Conservation (phyloP, 2,329 filamentous ascomycete species). For the Orbilia quercus region DNA sequence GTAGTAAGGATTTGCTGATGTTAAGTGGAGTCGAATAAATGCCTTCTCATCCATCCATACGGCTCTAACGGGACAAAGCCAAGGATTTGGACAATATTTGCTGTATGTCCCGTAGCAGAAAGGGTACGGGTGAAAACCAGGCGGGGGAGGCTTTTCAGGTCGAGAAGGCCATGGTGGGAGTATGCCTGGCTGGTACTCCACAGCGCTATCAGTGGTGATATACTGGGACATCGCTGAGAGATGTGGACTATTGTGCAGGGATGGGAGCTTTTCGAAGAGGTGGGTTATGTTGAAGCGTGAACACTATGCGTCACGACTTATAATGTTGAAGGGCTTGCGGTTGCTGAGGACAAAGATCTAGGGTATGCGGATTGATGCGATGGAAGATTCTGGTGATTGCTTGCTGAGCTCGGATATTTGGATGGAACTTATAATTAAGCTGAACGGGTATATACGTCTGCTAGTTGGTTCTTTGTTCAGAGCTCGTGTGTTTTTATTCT, state of each 20-base stretch:
- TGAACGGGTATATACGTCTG: neutral
- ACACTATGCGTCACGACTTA: neutral
- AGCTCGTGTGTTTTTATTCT: neutral
- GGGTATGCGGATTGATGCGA: neutral
- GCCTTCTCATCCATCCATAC: slow-evolving; percentile 13
- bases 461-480: neutral
- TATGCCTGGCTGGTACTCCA: neutral
- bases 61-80: slow-evolving; percentile 5
- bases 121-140: slow-evolving; percentile 29
- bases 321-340: neutral
- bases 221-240: slow-evolving; percentile 11
- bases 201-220: too few relatives aligned
- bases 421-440: neutral
- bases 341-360: neutral
- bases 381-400: slow-evolving; percentile 5
- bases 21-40: slow-evolving; percentile 2
- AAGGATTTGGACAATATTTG: slow-evolving; percentile 38
- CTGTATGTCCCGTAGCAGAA: slow-evolving; percentile 27
- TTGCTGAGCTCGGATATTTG: slow-evolving; percentile 2
- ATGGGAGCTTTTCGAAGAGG: neutral
- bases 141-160: neutral
- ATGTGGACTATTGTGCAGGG: neutral
- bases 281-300: neutral
- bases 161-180: slow-evolving; percentile 14
- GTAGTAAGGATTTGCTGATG: neutral